phyloP scores from a whole-genome alignment of 768 basidiomycete species.

The Sistotremastrum niveocremeum region DNA sequence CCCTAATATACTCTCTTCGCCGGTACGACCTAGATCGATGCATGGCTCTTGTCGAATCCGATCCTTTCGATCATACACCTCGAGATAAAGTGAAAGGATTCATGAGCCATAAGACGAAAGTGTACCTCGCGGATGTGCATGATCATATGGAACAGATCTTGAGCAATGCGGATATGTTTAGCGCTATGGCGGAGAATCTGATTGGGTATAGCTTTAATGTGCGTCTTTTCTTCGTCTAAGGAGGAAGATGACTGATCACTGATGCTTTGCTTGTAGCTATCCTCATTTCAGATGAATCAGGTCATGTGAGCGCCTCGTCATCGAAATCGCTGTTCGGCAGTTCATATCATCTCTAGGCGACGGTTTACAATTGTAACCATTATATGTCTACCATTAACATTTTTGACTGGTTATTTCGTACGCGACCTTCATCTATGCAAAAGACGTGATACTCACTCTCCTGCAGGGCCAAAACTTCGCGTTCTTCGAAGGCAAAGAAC shows the following conservation, averaged over 20 bases:
- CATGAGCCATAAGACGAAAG: slow-evolving; percentile 10
- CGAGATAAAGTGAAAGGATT: slow-evolving; percentile 6
- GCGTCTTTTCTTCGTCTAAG: background rate
- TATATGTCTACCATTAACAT: slow-evolving; percentile 14
- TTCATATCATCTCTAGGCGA: slow-evolving; percentile 5
- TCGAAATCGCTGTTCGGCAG: background rate
- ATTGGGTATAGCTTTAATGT: slow-evolving; percentile 17
- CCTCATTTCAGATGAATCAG: slow-evolving; percentile 15
- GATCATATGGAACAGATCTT: slow-evolving; percentile 20
- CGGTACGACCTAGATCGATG: slow-evolving; percentile 17
- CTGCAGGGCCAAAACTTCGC: slow-evolving; percentile 11
- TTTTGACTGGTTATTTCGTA: slow-evolving; percentile 17
- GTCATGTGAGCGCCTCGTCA: slow-evolving; percentile 8
- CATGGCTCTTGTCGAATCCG: slow-evolving; percentile 8
- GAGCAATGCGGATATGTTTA: slow-evolving; percentile 15
- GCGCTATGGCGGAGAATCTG: slow-evolving; percentile 12
- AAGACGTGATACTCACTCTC: background rate
- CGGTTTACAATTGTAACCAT: slow-evolving; percentile 14
- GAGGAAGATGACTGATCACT: background rate
- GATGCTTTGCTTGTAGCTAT: slow-evolving; percentile 5
- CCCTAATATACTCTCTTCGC: slow-evolving; percentile 15
- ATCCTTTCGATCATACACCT: background rate
- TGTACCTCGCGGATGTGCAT: slow-evolving; percentile 13
- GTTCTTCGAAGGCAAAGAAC: background rate
- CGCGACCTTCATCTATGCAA: slow-evolving; percentile 1